Base-by-base conservation (phyloP, 768 basidiomycete species). In the Phlebiopsis gigantea region DNA sequence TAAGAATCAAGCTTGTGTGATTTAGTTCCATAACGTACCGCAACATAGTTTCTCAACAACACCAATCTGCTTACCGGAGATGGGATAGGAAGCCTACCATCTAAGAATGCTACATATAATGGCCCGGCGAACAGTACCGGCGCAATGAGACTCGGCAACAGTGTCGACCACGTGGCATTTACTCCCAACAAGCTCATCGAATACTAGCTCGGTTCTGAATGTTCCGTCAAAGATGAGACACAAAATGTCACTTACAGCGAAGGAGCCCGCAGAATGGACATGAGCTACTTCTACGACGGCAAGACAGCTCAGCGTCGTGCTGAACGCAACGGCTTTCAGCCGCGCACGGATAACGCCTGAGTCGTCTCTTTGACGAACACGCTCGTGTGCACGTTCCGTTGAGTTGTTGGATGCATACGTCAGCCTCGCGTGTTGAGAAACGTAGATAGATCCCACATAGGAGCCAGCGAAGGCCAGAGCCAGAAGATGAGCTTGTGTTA, bases 361-460 rank as follows among this genome's bases (percentile, higher is more conserved):
- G 65, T 96, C 88, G 66, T 98, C 88, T 59, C 95, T 78, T 81
- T 82, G 85, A 21, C 79, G 73, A 55, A 83, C 81, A 44, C 76
- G 65, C 50, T 73, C 61, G 59, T 69, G 72, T 68, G 62, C 26
- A 61, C 65, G 34, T 66, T 68, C 57, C 66, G 69, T 54, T 53
- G 58, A 51, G 29, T 55, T 58, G 15, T 34, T 62, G 59, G 57
- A 60, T 63, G 26, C 54, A 55, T 53, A 56, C 9, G 75, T 77
- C 28, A 86, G 73, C 43, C 88, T 78, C 10, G 83, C 76, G 60
- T 79, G 74, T 66, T 83, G 88, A 29, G 79, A 84, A 56, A 91
- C 63, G 71, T 96, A 96, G 39, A 96, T 76, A 5, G 88, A 88
- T 12, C 88, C 90, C 51, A 97, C 92, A 64, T 95, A 97, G 52